Evolutionary conservation across 2,329 filamentous ascomycete genomes (phyloP).

Genomic region (Neopestalotiopsis rosae): DNA sequence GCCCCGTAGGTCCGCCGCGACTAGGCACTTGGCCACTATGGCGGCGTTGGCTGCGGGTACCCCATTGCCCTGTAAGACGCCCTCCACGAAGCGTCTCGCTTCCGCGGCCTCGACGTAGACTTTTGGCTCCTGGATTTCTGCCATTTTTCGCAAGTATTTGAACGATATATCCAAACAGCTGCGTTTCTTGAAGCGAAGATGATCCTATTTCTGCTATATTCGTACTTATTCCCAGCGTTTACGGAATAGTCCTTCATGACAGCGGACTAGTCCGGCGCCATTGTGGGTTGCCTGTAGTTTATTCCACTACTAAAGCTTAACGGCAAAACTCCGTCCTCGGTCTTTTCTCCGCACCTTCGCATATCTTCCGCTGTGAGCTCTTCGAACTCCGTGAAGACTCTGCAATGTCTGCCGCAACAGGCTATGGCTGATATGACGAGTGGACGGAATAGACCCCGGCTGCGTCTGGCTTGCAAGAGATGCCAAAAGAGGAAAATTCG

Average conservation of each 20-base stretch:
- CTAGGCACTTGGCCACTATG: constrained; percentile 70
- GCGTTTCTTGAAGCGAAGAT: background rate
- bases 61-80: constrained; percentile 64
- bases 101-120: constrained; percentile 45
- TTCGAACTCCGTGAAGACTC: background rate
- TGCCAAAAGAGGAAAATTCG: constrained; percentile 57
- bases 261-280: background rate
- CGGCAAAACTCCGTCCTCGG: background rate
- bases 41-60: constrained; percentile 63
- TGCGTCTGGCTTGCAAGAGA: constrained; percentile 6
- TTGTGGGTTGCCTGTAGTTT: background rate
- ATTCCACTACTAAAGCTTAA: background rate
- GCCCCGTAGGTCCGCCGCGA: constrained; percentile 77
- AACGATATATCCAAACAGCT: background rate
- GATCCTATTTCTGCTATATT: background rate
- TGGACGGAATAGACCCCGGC: background rate
- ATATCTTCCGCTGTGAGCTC: background rate
- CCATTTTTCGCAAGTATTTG: background rate
- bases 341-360: background rate
- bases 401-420: background rate
- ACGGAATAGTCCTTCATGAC: background rate
- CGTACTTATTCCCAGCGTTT: background rate
- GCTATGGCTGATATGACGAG: background rate
- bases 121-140: constrained; percentile 21
- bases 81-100: constrained; percentile 53